Base-by-base conservation (phyloP, 2,329 filamentous ascomycete species). In the Pseudocercospora vitis region DNA sequence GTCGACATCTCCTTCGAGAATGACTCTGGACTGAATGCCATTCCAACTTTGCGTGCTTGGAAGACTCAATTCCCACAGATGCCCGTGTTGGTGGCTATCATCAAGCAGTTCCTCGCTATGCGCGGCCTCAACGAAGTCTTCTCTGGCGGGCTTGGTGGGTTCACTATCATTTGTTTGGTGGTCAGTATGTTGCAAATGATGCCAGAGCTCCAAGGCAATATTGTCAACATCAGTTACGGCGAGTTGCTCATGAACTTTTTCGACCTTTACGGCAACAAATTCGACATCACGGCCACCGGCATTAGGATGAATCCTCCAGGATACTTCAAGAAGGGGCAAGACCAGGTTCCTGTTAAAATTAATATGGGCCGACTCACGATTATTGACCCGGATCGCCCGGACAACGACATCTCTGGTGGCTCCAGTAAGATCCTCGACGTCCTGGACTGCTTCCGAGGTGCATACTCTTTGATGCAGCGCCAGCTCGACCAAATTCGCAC, bases 1-100 rank as follows among this genome's bases (percentile, higher is more conserved):
- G 87, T 97, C 9, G 94, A 99, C 68, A 81, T 99, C 9, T 97
- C 91, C 0, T 96, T 99, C 68, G 92, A 99, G 73, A 97, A 96
- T 67, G 73, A 86, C 29, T 89, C 87, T 35, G 94, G 94, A 8
- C 75, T 96, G 7, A 73, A 81, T 14, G 92, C 94, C 2, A 87
- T 94, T 65, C 75, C 84, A 14, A 96, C 90, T 0, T 96, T 96
- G 68, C 72, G 84, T 50, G 70, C 76, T 0, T 99, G 94, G 94
- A 91, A 88, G 71, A 64, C 76, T 11, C 76, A 86, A 49, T 96
- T 87, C 60, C 91, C 92, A 0, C 84, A 85, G 7, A 91, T 97
- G 89, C 88, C 90, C 0, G 82, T 89, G 33, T 76, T 99, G 19
- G 89, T 96, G 31, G 86, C 90, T 0, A 70, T 97, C 21, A 81